These are phyloP conservation scores for Triticum dicoccoides DNA, from an alignment of 176 grass and related monocot species.

Conservation along the genomic window DNA sequence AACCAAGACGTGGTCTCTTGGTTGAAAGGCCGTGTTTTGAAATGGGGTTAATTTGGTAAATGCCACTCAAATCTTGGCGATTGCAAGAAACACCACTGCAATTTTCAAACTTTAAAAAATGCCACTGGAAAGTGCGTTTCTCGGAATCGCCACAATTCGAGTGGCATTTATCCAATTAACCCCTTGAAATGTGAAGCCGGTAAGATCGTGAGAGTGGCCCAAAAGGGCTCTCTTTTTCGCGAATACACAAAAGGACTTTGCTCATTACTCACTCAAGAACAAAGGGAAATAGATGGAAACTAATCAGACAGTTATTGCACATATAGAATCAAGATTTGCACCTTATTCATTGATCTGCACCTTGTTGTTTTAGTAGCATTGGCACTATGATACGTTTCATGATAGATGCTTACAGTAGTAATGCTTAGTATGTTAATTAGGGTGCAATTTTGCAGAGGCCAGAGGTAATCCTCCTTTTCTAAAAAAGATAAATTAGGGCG, in stretches of 20 bases:
- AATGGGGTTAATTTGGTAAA: background rate
- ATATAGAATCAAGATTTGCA: background rate
- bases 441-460: constrained; percentile 22
- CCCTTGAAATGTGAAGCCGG: background rate
- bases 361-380: background rate
- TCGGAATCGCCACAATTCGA: too few species aligned
- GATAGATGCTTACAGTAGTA: background rate
- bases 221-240: background rate
- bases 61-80: too few species aligned
- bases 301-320: constrained; percentile 7
- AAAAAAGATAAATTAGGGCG: background rate
- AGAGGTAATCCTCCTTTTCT: too few species aligned
- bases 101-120: too few species aligned
- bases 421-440: background rate
- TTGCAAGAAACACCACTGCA: too few species aligned
- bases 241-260: background rate
- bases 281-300: background rate
- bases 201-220: background rate
- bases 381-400: background rate
- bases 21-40: background rate
- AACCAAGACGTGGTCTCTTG: background rate
- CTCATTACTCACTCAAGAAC: background rate
- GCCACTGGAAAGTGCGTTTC: too few species aligned
- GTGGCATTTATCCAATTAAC: too few species aligned
- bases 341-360: background rate